Base-by-base conservation (phyloP, 129 eudicot species). In the Silybum marianum region DNA sequence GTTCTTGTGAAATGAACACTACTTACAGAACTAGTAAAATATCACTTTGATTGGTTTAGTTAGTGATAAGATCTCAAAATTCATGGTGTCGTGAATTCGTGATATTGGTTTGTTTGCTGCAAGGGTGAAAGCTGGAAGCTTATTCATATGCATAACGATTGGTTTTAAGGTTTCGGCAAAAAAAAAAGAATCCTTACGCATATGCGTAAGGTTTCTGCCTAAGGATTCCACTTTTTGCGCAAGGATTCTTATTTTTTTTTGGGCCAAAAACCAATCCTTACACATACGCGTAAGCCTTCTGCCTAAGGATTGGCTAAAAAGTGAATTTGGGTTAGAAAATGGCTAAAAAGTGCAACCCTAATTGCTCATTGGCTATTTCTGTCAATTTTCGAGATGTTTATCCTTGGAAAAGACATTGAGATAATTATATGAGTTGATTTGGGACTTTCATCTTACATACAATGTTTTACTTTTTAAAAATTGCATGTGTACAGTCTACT, bases 401-500 rank as follows among this genome's bases (percentile, higher is more conserved):
- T 54, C 22, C 22, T 54, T 18, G 9, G 9, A 58, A 58, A 58
- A 58, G 66, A n/a, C 66, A 58, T 58, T 58, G 66, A 58, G 66
- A 58, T 58, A n/a, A 58, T 58, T 58, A 18, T 21, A 18, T 3
- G 8, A n/a, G 23, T 18, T 19, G 22, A 18, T 24, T 58, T 58
- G 66, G 23, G 66, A 58, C 66, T 58, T 58, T 58, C 66, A 4
- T 58, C 66, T 58, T 58, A n/a, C 23, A n/a, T 58, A 58, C 21
- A 58, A 58, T 58, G 23, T 19, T 58, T 58, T 58, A 58, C 66
- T n/a, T 58, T 18, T 18, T 28, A 28, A 58, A 30, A 23, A 72
- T 23, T 62, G 46, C 22, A 70, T 60, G 62, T 80, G 25, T 83
- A 60, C 92, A 96, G 99, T 88, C 99, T 44, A 86, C 97, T 6